phyloP scores from a whole-genome alignment of 164 flowering plant genomes.

The Amborella trichopoda region DNA sequence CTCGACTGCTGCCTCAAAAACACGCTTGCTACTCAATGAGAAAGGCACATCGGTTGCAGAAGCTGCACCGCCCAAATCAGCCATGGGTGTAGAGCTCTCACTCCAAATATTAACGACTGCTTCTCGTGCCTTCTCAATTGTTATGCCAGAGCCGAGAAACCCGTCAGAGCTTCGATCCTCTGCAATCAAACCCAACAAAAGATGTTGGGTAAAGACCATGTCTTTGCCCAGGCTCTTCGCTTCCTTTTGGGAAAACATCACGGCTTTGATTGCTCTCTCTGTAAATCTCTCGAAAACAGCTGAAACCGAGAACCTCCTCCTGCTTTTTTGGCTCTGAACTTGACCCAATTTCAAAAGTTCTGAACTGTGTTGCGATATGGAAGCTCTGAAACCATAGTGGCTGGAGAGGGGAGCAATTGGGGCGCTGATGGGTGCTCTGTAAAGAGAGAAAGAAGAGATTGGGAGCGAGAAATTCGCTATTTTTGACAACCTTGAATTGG shows the following conservation, averaged over 20 bases:
- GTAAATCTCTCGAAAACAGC: conserved; percentile 74
- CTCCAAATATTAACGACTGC: conserved; percentile 47
- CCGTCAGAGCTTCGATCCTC: conserved; percentile 54
- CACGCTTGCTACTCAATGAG: conserved; percentile 58
- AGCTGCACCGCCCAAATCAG: background rate
- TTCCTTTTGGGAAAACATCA: conserved; percentile 61
- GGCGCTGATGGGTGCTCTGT: background rate
- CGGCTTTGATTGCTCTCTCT: conserved; percentile 62
- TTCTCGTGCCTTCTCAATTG: conserved; percentile 40
- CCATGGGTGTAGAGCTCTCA: conserved; percentile 5
- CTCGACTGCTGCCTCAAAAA: conserved; percentile 72
- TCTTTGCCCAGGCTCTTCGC: conserved; percentile 48
- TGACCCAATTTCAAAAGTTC: background rate
- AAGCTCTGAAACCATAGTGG: too few relatives aligned
- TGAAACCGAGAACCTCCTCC: conserved; percentile 13
- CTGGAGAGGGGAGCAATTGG: background rate
- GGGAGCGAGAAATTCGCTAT: too few relatives aligned
- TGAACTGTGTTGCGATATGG: too few relatives aligned
- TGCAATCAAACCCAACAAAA: conserved; percentile 56
- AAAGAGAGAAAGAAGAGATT: too few relatives aligned
- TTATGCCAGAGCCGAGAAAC: conserved; percentile 52
- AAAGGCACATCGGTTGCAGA: conserved; percentile 40
- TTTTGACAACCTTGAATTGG: too few relatives aligned
- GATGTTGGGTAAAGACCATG: conserved; percentile 67
- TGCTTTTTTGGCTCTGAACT: too few relatives aligned